phyloP scores from a whole-genome alignment of 2,329 filamentous ascomycete species.

The Alternaria arbusti region DNA sequence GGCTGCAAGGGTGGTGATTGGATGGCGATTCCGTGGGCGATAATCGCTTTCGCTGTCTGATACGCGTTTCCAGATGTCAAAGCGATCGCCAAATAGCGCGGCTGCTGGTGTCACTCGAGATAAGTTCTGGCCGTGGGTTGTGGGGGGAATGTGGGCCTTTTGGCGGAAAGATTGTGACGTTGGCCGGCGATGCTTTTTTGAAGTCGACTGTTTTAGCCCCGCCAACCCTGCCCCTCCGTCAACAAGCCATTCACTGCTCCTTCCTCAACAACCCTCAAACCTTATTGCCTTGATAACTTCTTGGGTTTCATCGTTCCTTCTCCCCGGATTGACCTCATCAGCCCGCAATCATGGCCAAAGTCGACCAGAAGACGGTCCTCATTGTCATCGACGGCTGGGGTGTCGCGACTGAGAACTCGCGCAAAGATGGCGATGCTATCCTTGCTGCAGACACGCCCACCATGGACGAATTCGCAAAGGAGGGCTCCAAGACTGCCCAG shows the following conservation, averaged over 20 bases:
- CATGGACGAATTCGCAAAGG: conserved; percentile 83
- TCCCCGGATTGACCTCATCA: conserved; percentile 16
- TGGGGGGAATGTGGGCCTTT: conserved; percentile 15
- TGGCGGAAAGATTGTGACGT: conserved; percentile 31
- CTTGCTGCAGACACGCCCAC: conserved; percentile 88
- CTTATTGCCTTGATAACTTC: neutral
- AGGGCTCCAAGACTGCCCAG: conserved; percentile 73
- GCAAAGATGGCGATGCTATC: conserved; percentile 92
- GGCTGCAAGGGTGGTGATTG: conserved; percentile 21
- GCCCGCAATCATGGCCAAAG: conserved; percentile 64
- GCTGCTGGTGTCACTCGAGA: conserved; percentile 17
- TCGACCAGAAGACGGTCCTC: conserved; percentile 73
- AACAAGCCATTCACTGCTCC: conserved; percentile 17
- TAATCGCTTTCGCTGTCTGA: conserved; percentile 5
- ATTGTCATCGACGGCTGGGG: conserved; percentile 99
- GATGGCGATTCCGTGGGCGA: conserved; percentile 10
- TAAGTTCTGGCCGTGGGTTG: conserved; percentile 34
- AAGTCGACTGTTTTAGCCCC: conserved; percentile 20
- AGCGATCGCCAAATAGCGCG: conserved; percentile 10
- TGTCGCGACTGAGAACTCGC: conserved; percentile 78
- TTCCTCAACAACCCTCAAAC: neutral
- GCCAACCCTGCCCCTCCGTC: conserved; percentile 37
- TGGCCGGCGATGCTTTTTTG: conserved; percentile 20
- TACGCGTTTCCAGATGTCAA: conserved; percentile 1
- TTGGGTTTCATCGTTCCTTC: neutral